phyloP scores from a whole-genome alignment of 2,329 filamentous ascomycete genomes.

The Fonsecaea multimorphosa region DNA sequence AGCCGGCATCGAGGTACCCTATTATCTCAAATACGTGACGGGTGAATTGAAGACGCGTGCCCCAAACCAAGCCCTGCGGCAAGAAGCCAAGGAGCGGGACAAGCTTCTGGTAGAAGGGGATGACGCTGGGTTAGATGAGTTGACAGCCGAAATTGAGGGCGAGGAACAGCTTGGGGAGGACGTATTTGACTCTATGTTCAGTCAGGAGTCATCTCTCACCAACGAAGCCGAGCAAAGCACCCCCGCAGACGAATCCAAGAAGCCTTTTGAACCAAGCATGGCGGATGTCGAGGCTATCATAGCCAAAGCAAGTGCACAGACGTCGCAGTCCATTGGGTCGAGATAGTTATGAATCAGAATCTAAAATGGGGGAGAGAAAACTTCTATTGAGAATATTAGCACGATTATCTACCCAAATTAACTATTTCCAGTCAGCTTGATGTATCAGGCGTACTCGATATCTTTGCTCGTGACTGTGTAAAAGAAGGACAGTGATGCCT shows the following conservation, averaged over 20 bases:
- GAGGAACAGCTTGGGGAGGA: constrained; percentile 7
- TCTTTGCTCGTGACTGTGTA: not conserved
- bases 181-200: constrained; percentile 16
- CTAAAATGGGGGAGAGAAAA: not conserved
- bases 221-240: constrained; percentile 12
- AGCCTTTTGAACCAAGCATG: constrained; percentile 31
- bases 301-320: constrained; percentile 20
- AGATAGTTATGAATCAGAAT: constrained; percentile 2
- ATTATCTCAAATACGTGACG: constrained; percentile 84
- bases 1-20: constrained; percentile 87
- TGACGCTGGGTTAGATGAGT: constrained; percentile 55
- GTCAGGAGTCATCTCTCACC: constrained; percentile 12
- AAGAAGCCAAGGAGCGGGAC: constrained; percentile 55
- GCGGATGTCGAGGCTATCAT: constrained; percentile 30
- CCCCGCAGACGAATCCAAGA: constrained; percentile 13
- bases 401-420: not conserved
- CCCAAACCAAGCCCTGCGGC: constrained; percentile 64
- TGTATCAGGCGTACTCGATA: too few relatives aligned
- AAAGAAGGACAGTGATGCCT: not conserved
- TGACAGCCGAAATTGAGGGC: constrained; percentile 45
- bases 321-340: constrained; percentile 21
- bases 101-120: constrained; percentile 55
- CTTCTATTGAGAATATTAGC: not conserved
- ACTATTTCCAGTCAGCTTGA: too few relatives aligned
- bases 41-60: constrained; percentile 87